Base-by-base conservation (phyloP, 2,329 filamentous ascomycete species). In the Chaetomiaceae sp. region DNA sequence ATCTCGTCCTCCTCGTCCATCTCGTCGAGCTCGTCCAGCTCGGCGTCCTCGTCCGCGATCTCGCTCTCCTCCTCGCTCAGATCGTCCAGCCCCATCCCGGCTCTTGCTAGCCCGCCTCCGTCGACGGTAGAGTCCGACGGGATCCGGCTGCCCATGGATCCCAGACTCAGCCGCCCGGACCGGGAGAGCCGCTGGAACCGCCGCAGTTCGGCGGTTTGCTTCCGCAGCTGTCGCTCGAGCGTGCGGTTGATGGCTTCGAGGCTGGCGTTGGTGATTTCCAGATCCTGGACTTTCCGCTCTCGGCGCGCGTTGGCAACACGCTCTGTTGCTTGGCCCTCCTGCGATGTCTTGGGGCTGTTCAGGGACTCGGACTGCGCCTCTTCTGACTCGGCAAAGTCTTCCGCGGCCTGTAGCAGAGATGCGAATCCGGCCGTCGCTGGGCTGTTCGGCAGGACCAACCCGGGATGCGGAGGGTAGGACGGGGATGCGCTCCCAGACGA, bases 261-360 rank as follows among this genome's bases (percentile, higher is more conserved):
- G 1, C 91, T 96, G 1, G 89, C 93, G 63, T 99, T 99, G 49
- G 87, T 96, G 57, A 99, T 99, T 66, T 99, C 89, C 5, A 99
- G 74, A 66, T 99, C 93, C 59, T 97, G 81, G 1, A 99, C 91
- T 71, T 97, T 99, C 55, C 93, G 82, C 68, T 97, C 93, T 31
- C 89, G 81, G 25, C 93, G 82, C 13, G 93, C 93, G 65, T 89
- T 93, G n/a, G 86, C 81, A 10, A 93, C 89, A 6, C 89, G 75
- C 54, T 95, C 90, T 55, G 82, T 87, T 55, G 86, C 73, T 7
- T 82, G 76, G 49, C 85, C 82, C 14, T 79, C 69, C 12, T 75
- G 73, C 7, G 69, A 73, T 42, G 74, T 75, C 66, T 78, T 87
- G 16, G 84, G 80, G 57, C 82, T 85, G 43, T 77, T 67, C 52